phyloP scores from a whole-genome alignment of 495 filamentous ascomycete species.

The Cudoniella acicularis region DNA sequence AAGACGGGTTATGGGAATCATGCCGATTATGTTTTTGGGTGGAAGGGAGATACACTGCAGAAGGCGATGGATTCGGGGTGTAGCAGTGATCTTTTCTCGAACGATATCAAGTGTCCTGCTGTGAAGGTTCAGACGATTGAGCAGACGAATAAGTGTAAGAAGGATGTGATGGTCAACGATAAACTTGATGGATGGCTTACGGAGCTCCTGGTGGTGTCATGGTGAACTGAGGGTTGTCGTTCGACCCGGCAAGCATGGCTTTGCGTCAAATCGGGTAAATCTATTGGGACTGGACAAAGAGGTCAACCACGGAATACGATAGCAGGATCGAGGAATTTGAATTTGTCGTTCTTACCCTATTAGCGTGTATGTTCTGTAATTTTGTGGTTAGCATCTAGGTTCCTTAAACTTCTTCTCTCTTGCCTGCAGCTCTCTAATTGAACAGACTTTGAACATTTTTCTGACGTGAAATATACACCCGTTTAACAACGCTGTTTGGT shows the following conservation, averaged over 20 bases:
- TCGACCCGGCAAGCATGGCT: neutral
- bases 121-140: constrained; percentile 34
- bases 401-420: too few relatives aligned
- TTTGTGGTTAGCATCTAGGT: too few relatives aligned
- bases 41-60: constrained; percentile 33
- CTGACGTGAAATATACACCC: too few relatives aligned
- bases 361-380: too few relatives aligned
- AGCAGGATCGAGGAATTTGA: too few relatives aligned
- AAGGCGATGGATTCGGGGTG: constrained; percentile 37
- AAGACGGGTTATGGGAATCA: neutral
- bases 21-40: constrained; percentile 37
- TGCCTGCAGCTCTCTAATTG: too few relatives aligned
- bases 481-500: too few relatives aligned
- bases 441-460: too few relatives aligned
- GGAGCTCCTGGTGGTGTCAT: neutral
- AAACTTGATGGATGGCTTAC: constrained; percentile 27
- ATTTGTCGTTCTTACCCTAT: too few relatives aligned
- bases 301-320: too few relatives aligned
- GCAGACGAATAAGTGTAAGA: constrained; percentile 35
- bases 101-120: constrained; percentile 36
- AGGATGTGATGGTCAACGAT: constrained; percentile 30
- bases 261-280: too few relatives aligned
- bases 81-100: constrained; percentile 33
- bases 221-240: neutral
- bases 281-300: too few relatives aligned